Evolutionary conservation across 305 asterid genomes (phyloP).

Genomic region (Fraxinus greggii): DNA sequence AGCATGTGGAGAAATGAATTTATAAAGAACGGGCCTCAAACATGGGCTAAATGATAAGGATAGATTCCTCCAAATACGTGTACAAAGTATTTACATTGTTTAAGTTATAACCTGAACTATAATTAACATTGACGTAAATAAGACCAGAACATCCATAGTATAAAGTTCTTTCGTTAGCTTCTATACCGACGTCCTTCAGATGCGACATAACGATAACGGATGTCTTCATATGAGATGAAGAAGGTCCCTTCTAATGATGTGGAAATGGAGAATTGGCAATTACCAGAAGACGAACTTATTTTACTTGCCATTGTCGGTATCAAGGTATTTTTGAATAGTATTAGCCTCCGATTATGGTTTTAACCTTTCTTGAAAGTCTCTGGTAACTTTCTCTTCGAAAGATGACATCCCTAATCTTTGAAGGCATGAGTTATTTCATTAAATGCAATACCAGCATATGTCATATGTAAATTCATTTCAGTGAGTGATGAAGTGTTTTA

Average conservation of each 20-base stretch:
- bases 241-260: slow-evolving; percentile 65
- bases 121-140: too few species aligned
- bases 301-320: slow-evolving; percentile 89
- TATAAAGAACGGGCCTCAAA: not conserved
- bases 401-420: not conserved
- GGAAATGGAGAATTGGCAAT: slow-evolving; percentile 67
- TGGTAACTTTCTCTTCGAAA: not conserved
- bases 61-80: not conserved
- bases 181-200: too few species aligned
- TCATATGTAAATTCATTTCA: not conserved
- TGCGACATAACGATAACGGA: too few species aligned
- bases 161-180: too few species aligned
- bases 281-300: slow-evolving; percentile 76
- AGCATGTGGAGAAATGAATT: not conserved
- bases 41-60: not conserved
- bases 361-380: not conserved
- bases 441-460: not conserved
- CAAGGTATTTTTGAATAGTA: slow-evolving; percentile 51
- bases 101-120: too few species aligned
- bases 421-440: not conserved
- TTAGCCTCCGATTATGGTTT: not conserved
- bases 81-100: slow-evolving; percentile 6
- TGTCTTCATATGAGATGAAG: slow-evolving; percentile 37
- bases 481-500: not conserved
- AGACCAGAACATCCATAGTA: too few species aligned